Conservation (phyloP, 495 filamentous ascomycete species). For the Aspergillus avenaceus region DNA sequence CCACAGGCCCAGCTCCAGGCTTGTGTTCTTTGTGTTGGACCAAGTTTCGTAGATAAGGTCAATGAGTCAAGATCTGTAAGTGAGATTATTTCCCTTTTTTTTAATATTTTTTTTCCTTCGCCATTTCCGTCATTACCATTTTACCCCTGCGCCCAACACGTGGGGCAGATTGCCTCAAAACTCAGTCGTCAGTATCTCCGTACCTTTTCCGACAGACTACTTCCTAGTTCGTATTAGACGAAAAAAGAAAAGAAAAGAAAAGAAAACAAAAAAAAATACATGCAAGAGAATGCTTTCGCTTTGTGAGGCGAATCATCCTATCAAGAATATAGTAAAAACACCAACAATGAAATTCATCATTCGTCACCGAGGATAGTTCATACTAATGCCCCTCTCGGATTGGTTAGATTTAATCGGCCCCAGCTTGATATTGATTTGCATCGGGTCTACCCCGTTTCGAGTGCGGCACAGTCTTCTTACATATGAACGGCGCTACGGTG, state of each 20-base stretch:
- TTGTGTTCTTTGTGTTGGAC: background rate
- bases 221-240: background rate
- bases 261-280: background rate
- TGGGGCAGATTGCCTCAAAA: conserved; percentile 1
- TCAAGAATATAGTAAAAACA: background rate
- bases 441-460: conserved; percentile 3
- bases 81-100: background rate
- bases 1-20: background rate
- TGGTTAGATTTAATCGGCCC: background rate
- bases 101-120: background rate
- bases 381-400: too few species aligned
- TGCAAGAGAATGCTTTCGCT: background rate
- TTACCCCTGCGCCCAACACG: conserved; percentile 4
- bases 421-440: background rate
- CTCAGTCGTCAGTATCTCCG: background rate
- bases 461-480: conserved; percentile 18
- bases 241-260: background rate
- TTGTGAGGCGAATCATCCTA: background rate
- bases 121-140: background rate
- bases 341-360: conserved; percentile 5
- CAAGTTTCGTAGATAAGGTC: too few species aligned
- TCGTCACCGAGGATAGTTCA: too few species aligned
- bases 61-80: too few species aligned
- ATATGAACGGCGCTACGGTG: conserved; percentile 5
- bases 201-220: background rate